Conservation (phyloP, 768 basidiomycete genomes). For the Macrolepiota albuminosa region DNA sequence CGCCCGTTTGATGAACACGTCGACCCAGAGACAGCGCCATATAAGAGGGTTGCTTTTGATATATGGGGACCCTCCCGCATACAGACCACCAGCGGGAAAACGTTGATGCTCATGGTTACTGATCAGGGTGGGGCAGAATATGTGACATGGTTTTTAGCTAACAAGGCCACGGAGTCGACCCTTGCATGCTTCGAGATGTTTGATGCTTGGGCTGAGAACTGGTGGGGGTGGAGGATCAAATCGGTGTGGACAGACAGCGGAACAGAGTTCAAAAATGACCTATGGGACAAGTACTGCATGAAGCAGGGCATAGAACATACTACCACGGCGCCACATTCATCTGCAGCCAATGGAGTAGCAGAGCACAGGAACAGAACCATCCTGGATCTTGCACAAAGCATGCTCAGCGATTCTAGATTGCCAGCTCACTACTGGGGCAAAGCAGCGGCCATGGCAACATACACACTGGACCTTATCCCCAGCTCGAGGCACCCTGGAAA, state of each 20-base stretch:
- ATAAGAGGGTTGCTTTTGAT: no score
- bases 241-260: not conserved
- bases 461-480: not conserved
- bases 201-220: not conserved
- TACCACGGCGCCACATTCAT: not conserved
- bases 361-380: not conserved
- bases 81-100: not conserved
- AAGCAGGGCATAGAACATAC: not conserved
- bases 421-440: not conserved
- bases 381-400: not conserved
- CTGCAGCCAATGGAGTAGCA: not conserved
- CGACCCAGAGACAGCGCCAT: no score
- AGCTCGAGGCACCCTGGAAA: not conserved
- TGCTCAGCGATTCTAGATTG: not conserved
- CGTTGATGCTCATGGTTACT: not conserved
- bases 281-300: not conserved
- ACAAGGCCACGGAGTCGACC: not conserved
- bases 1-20: no score
- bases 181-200: not conserved
- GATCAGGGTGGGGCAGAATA: not conserved
- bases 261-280: not conserved
- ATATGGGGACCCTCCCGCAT: not conserved
- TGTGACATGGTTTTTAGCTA: not conserved
- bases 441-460: not conserved
- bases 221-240: not conserved